Percentiles rank a stretch among this genome's conserved stretches.
These are phyloP conservation scores for Zymoseptoria pseudotritici DNA, from an alignment of 2,329 filamentous ascomycete species.

Conservation along the genomic window DNA sequence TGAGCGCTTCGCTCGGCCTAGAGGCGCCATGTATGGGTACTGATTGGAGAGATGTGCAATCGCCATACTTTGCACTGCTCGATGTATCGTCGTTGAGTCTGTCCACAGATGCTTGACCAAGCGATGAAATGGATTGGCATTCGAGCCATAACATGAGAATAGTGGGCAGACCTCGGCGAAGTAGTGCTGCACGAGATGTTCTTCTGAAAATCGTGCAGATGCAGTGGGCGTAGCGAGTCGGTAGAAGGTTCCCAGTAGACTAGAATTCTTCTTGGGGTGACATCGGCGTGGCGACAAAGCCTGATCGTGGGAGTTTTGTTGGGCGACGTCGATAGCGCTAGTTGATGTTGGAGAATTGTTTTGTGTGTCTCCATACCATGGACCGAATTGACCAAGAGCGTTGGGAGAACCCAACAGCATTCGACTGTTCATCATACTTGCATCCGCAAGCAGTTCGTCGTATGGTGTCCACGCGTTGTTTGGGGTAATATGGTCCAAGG, in stretches of 20 bases:
- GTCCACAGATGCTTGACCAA: conserved; percentile 52
- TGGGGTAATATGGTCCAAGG: no score
- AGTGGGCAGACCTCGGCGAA: conserved; percentile 55
- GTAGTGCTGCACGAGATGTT: conserved; percentile 53
- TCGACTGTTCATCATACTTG: no score
- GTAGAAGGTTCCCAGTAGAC: conserved; percentile 19
- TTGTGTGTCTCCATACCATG: no score
- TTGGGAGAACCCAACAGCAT: no score
- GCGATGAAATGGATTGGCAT: conserved; percentile 54
- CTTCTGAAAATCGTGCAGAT: conserved; percentile 28
- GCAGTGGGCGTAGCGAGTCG: conserved; percentile 17
- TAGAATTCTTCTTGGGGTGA: background rate
- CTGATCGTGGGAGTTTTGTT: no score
- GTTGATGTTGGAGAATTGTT: no score
- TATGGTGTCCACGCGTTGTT: no score
- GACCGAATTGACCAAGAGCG: no score
- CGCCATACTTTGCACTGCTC: conserved; percentile 58
- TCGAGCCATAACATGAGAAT: conserved; percentile 58
- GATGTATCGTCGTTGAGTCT: conserved; percentile 52
- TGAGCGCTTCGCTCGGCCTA: conserved; percentile 45
- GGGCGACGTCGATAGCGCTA: no score
- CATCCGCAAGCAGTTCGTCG: no score
- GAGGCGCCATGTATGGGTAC: conserved; percentile 46
- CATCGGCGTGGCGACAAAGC: no score
- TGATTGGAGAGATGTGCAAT: conserved; percentile 54